These are phyloP conservation scores for Coffea canephora DNA, from an alignment of 257 asterid species.

Conservation along the genomic window DNA sequence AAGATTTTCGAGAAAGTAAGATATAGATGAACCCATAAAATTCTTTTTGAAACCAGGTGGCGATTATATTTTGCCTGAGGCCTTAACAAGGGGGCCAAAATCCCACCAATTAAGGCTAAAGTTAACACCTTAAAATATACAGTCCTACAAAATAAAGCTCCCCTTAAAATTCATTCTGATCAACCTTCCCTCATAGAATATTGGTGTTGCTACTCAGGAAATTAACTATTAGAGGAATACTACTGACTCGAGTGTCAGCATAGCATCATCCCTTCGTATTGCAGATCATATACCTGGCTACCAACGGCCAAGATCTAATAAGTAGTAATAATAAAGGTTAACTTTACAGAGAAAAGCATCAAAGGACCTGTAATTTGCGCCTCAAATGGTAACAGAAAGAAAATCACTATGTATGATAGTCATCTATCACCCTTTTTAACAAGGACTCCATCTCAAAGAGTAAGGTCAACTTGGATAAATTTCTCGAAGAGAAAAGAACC, in stretches of 20 bases:
- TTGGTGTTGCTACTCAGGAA: not conserved
- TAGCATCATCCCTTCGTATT: not conserved
- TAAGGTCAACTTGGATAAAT: constrained; percentile 8
- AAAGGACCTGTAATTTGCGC: not conserved
- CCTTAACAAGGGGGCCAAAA: not conserved
- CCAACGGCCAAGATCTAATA: not conserved
- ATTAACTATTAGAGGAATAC: not conserved
- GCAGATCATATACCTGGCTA: constrained; percentile 3
- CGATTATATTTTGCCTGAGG: not conserved
- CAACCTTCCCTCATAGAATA: not conserved
- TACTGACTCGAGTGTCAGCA: not conserved
- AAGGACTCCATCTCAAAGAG: not conserved
- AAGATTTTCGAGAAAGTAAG: no score
- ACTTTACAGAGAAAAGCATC: no score
- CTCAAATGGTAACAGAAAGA: not conserved
- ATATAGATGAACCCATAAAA: not conserved
- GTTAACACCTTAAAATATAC: not conserved
- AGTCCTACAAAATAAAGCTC: not conserved
- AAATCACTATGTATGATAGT: not conserved
- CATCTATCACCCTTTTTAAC: not conserved
- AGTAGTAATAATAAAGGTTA: not conserved
- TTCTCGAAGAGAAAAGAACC: constrained; percentile 12
- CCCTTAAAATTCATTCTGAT: not conserved
- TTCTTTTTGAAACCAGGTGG: no score
- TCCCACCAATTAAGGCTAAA: not conserved